A percentile compares a stretch with the other conserved stretches of the same genome.
Conservation (phyloP, 2,329 filamentous ascomycete species). For the Aureobasidium namibiae region DNA sequence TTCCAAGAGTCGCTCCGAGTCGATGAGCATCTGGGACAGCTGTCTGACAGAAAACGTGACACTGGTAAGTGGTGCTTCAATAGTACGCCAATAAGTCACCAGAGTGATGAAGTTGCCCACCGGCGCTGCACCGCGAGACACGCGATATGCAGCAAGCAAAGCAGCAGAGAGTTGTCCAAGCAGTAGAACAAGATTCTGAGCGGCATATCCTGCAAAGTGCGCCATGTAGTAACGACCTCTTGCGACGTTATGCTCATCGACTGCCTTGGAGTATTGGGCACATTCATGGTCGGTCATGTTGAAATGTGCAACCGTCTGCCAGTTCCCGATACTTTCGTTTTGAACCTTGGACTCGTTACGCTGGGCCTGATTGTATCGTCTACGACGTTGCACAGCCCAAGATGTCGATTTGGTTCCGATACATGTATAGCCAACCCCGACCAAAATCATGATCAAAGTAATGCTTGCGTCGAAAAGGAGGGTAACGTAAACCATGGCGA, state of each 20-base stretch:
- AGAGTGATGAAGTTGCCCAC: constrained; percentile 58
- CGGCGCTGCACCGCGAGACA: constrained; percentile 40
- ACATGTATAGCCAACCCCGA: constrained; percentile 45
- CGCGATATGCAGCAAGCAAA: constrained; percentile 46
- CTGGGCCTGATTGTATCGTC: constrained; percentile 25
- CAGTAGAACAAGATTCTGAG: constrained; percentile 41
- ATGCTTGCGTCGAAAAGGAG: constrained; percentile 56
- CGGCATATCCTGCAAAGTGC: constrained; percentile 28
- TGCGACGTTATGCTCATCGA: constrained; percentile 29
- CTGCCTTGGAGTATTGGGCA: constrained; percentile 37
- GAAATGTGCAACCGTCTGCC: constrained; percentile 53
- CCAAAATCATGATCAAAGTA: constrained; percentile 40
- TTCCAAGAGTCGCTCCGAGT: constrained; percentile 54
- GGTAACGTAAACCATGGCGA: constrained; percentile 55
- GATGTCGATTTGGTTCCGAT: constrained; percentile 37
- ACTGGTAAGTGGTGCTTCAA: constrained; percentile 41
- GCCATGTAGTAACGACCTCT: constrained; percentile 22
- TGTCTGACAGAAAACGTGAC: constrained; percentile 43
- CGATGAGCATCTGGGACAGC: constrained; percentile 48
- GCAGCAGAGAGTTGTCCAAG: constrained; percentile 42
- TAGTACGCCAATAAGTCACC: constrained; percentile 53
- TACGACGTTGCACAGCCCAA: constrained; percentile 28
- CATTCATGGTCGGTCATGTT: constrained; percentile 49
- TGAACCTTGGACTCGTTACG: constrained; percentile 46
- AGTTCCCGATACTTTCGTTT: constrained; percentile 52